Evolutionary conservation across 1,139 yeast species (phyloP).

Genomic region (Taphrina wiesneri): DNA sequence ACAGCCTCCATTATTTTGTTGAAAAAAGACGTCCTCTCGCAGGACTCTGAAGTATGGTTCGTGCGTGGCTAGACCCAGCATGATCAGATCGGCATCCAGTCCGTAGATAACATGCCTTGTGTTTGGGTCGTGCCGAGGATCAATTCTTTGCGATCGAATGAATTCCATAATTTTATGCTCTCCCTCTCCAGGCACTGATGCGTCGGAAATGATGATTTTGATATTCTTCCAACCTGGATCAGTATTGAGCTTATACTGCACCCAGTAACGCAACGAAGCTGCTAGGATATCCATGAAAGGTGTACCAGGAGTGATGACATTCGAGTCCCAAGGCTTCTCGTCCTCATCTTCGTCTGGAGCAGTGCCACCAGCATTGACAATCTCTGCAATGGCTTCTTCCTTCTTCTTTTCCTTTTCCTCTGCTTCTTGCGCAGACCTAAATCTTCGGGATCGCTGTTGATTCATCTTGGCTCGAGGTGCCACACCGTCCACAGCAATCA

Average conservation of each 20-base stretch:
- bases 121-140: slow-evolving; percentile 74
- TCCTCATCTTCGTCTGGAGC: slow-evolving; percentile 49
- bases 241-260: slow-evolving; percentile 82
- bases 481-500: slow-evolving; percentile 96
- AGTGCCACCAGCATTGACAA: slow-evolving; percentile 50
- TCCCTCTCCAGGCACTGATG: slow-evolving; percentile 99
- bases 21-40: slow-evolving; percentile 94
- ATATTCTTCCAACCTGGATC: slow-evolving; percentile 86
- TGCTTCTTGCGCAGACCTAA: slow-evolving; percentile 92
- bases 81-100: slow-evolving; percentile 93
- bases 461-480: slow-evolving; percentile 99
- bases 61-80: slow-evolving; percentile 94
- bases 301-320: slow-evolving; percentile 97
- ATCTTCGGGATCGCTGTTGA: slow-evolving; percentile 96
- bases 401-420: slow-evolving; percentile 51
- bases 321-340: slow-evolving; percentile 76
- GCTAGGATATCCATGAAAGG: slow-evolving; percentile 95
- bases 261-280: slow-evolving; percentile 78
- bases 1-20: slow-evolving; percentile 52
- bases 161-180: slow-evolving; percentile 74
- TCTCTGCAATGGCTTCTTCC: slow-evolving; percentile 52
- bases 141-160: slow-evolving; percentile 77
- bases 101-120: slow-evolving; percentile 96
- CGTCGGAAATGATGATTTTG: slow-evolving; percentile 85
- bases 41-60: slow-evolving; percentile 94